phyloP scores from a whole-genome alignment of 768 basidiomycete genomes.

The Boletus rubropictus region DNA sequence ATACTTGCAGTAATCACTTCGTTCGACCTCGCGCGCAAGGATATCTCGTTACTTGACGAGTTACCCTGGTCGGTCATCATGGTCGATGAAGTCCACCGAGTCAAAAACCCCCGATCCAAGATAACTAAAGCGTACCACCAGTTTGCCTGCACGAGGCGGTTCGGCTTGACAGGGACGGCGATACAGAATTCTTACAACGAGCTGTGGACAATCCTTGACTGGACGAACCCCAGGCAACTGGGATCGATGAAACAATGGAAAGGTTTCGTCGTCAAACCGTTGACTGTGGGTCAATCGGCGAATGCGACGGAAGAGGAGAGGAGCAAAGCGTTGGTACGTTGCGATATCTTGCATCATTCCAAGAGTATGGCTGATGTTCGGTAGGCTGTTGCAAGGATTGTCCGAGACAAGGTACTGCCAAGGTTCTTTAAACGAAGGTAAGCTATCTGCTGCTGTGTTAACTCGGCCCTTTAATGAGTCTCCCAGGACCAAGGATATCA shows the following conservation, averaged over 20 bases:
- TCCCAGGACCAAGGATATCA: conserved; percentile 67
- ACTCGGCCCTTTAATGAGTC: not conserved
- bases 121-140: conserved; percentile 65
- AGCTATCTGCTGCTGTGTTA: not conserved
- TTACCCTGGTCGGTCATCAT: conserved; percentile 69
- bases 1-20: conserved; percentile 64
- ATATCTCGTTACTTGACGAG: conserved; percentile 63
- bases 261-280: conserved; percentile 58
- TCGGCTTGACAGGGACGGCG: conserved; percentile 82
- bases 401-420: conserved; percentile 69
- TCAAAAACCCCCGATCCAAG: conserved; percentile 73
- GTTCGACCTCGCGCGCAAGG: conserved; percentile 66
- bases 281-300: conserved; percentile 62
- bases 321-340: conserved; percentile 45
- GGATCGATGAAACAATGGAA: conserved; percentile 78
- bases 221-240: conserved; percentile 78
- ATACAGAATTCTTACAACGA: conserved; percentile 89
- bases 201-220: conserved; percentile 88
- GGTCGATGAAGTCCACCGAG: conserved; percentile 86
- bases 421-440: conserved; percentile 79
- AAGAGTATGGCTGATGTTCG: not conserved
- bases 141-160: conserved; percentile 62
- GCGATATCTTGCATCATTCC: not conserved
- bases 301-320: conserved; percentile 59
- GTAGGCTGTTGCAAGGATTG: conserved; percentile 52